A percentile compares a stretch with the other conserved stretches of the same genome.
These are phyloP conservation scores for Picea abies DNA, from an alignment of 83 land plant species.

Conservation along the genomic window DNA sequence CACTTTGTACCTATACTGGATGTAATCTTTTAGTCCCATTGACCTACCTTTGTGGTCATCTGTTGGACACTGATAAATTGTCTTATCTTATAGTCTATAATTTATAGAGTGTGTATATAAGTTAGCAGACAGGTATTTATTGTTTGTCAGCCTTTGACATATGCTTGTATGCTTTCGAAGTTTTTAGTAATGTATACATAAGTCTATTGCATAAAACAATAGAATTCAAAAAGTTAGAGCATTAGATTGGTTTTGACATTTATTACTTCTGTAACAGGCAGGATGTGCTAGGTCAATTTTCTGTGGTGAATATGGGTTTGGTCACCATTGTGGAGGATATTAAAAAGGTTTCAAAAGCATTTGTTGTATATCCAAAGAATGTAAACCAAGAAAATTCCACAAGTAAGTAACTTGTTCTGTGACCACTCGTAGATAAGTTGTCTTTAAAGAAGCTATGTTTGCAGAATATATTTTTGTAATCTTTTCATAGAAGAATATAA, in stretches of 20 bases:
- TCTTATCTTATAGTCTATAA: too few species aligned
- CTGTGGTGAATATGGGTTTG: slow-evolving; percentile 94
- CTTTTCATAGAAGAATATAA: too few species aligned
- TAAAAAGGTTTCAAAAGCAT: slow-evolving; percentile 88
- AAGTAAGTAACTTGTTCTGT: slow-evolving; percentile 46
- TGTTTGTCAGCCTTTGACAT: neutral
- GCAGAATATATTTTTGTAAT: too few species aligned
- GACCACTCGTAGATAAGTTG: neutral
- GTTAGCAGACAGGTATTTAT: neutral
- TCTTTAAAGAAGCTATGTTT: neutral
- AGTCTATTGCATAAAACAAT: too few species aligned
- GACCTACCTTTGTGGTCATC: too few species aligned
- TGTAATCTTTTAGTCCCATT: too few species aligned
- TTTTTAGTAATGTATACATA: neutral
- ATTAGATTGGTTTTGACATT: slow-evolving; percentile 9
- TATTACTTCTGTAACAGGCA: slow-evolving; percentile 51
- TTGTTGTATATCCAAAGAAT: slow-evolving; percentile 89
- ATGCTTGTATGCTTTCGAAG: slow-evolving; percentile 2
- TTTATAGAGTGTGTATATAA: neutral
- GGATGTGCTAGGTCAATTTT: slow-evolving; percentile 88
- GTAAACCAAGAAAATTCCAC: slow-evolving; percentile 91
- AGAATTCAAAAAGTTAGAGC: neutral
- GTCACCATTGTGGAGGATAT: slow-evolving; percentile 96
- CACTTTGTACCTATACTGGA: too few species aligned
- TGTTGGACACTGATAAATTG: too few species aligned